A percentile compares a stretch with the other conserved stretches of the same genome.
phyloP scores from a whole-genome alignment of 805 yeast species.

The Dipodascopsis tothii region DNA sequence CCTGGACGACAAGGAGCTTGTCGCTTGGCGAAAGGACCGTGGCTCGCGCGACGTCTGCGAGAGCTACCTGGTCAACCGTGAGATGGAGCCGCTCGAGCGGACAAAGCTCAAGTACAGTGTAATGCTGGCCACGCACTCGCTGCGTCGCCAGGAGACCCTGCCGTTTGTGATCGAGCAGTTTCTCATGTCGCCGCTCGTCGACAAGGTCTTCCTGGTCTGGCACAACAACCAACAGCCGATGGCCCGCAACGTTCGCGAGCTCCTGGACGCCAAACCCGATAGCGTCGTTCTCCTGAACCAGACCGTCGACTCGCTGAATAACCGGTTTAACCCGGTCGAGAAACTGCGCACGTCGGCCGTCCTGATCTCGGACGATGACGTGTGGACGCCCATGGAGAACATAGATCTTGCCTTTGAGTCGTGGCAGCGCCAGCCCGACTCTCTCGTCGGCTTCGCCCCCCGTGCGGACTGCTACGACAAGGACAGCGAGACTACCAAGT shows the following conservation, averaged over 20 bases:
- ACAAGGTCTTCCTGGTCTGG: conserved; percentile 20
- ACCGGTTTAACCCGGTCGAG: conserved; percentile 19
- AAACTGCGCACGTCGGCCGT: conserved; percentile 18
- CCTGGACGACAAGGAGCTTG: conserved; percentile 8
- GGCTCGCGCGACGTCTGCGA: conserved; percentile 18
- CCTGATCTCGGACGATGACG: conserved; percentile 21
- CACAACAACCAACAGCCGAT: conserved; percentile 17
- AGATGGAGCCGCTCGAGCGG: conserved; percentile 9
- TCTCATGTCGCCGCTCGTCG: conserved; percentile 13
- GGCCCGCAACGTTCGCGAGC: conserved; percentile 11
- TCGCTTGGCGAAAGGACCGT: conserved; percentile 16
- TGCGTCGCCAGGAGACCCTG: conserved; percentile 19
- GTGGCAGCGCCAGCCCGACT: conserved; percentile 20
- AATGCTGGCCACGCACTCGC: conserved; percentile 18
- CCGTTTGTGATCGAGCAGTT: conserved; percentile 21
- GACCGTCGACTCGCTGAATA: conserved; percentile 19
- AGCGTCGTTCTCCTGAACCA: conserved; percentile 15
- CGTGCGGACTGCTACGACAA: conserved; percentile 19
- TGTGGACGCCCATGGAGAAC: conserved; percentile 21
- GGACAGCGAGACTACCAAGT: conserved; percentile 8
- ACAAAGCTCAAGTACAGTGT: conserved; percentile 17
- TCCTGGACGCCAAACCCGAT: conserved; percentile 9
- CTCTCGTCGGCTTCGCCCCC: conserved; percentile 22
- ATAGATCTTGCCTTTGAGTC: conserved; percentile 21
- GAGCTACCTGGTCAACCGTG: conserved; percentile 8